phyloP scores from a whole-genome alignment of 2,329 filamentous ascomycete species.

The Allantophomopsis lycopodina region DNA sequence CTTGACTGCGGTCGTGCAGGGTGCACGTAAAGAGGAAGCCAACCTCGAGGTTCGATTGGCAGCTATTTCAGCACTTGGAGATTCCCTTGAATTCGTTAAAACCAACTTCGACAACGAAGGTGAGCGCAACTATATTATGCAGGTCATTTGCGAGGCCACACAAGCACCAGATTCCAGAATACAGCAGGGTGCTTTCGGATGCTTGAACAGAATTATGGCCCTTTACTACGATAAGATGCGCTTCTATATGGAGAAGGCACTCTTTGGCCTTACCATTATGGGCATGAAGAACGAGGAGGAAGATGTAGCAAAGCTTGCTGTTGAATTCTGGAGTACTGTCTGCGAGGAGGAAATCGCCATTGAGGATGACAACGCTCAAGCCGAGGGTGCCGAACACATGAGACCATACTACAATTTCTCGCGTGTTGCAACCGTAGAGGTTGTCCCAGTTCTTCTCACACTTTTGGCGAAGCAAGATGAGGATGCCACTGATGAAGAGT shows the following conservation, averaged over 20 bases:
- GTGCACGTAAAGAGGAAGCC: constrained; percentile 88
- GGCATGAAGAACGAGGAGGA: constrained; percentile 98
- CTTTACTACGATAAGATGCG: constrained; percentile 99
- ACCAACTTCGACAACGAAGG: constrained; percentile 99
- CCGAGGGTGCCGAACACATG: constrained; percentile 35
- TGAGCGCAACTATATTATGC: constrained; percentile 99
- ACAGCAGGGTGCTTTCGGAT: constrained; percentile 92
- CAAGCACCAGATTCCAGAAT: constrained; percentile 85
- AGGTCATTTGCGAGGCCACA: constrained; percentile 97
- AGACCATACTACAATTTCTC: constrained; percentile 94
- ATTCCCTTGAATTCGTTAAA: constrained; percentile 93
- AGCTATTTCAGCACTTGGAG: constrained; percentile 85
- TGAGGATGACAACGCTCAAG: constrained; percentile 76
- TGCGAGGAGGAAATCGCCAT: constrained; percentile 98
- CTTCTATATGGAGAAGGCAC: constrained; percentile 99
- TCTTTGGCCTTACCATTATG: constrained; percentile 93
- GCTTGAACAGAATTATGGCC: constrained; percentile 95
- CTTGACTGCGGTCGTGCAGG: constrained; percentile 92
- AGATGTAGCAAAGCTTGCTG: constrained; percentile 92
- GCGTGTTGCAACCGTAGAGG: constrained; percentile 81
- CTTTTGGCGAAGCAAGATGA: constrained; percentile 96
- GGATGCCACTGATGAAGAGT: constrained; percentile 92
- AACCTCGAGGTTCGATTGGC: constrained; percentile 85
- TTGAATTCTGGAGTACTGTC: constrained; percentile 99
- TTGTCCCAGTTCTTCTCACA: constrained; percentile 79